These are phyloP conservation scores for Astrephomene gubernaculifera DNA, from an alignment of 139 green algal species.

Conservation along the genomic window DNA sequence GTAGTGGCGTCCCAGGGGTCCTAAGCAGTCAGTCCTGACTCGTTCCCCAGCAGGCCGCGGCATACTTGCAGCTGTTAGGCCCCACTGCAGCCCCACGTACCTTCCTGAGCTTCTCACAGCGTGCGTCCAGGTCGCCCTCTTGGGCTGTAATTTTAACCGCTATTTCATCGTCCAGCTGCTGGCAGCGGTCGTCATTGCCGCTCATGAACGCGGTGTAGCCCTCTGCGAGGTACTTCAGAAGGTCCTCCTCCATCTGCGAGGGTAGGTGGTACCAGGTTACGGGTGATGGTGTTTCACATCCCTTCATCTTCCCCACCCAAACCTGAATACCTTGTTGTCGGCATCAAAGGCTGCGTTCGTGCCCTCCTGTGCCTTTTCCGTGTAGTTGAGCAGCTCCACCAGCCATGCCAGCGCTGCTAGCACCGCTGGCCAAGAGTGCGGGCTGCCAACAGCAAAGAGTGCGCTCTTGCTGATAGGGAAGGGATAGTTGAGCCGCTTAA, in stretches of 20 bases:
- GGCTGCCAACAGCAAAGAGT: slow-evolving; percentile 90
- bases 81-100: no score
- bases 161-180: slow-evolving; percentile 75
- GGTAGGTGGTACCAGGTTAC: no score
- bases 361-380: slow-evolving; percentile 71
- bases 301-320: no score
- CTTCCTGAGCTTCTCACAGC: slow-evolving; percentile 12
- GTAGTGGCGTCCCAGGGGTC: no score
- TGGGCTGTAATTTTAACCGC: slow-evolving; percentile 64
- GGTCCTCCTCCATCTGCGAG: slow-evolving; percentile 29
- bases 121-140: slow-evolving; percentile 28
- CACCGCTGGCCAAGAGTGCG: slow-evolving; percentile 92
- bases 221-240: slow-evolving; percentile 26
- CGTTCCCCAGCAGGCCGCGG: no score
- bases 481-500: slow-evolving; percentile 94
- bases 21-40: no score
- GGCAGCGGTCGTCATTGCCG: slow-evolving; percentile 40
- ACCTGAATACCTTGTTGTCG: slow-evolving; percentile 45
- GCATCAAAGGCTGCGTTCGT: slow-evolving; percentile 11
- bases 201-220: slow-evolving; percentile 27
- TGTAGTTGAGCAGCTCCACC: slow-evolving; percentile 93
- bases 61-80: no score
- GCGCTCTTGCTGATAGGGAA: slow-evolving; percentile 93
- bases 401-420: slow-evolving; percentile 92
- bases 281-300: no score